These are phyloP conservation scores for Trifolium repens DNA, from an alignment of 306 rosid species.

Conservation along the genomic window DNA sequence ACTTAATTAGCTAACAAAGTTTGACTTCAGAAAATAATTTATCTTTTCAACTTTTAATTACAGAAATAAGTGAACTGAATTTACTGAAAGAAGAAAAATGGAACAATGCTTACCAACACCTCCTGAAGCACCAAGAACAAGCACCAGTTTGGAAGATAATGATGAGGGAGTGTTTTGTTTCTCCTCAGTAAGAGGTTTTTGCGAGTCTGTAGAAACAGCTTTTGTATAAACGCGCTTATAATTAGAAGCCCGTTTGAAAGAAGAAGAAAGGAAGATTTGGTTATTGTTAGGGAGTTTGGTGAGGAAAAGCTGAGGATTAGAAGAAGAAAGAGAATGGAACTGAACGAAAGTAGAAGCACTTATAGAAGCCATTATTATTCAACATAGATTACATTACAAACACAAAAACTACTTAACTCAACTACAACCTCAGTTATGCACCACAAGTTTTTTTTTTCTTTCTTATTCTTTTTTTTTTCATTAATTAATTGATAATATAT, in stretches of 20 bases:
- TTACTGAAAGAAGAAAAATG: neutral
- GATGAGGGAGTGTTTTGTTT: constrained; percentile 34
- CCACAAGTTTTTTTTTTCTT: constrained; percentile 22
- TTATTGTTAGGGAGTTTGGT: constrained; percentile 23
- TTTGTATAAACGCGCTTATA: constrained; percentile 30
- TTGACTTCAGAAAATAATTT: neutral
- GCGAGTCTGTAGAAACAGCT: constrained; percentile 48
- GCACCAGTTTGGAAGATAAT: constrained; percentile 74
- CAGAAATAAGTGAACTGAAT: neutral
- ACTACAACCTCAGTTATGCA: neutral
- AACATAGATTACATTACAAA: neutral
- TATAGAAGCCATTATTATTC: constrained; percentile 55
- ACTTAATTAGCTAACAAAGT: no score
- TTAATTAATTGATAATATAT: neutral
- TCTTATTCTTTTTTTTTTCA: no score
- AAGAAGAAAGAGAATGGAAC: constrained; percentile 35
- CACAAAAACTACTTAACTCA: neutral
- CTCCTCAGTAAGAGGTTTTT: constrained; percentile 44
- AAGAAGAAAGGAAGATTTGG: constrained; percentile 25
- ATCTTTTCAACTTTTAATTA: neutral
- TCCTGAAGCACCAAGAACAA: constrained; percentile 86
- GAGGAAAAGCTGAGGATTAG: constrained; percentile 34
- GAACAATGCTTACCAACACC: constrained; percentile 70
- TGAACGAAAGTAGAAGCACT: constrained; percentile 32
- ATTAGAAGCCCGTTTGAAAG: constrained; percentile 31